Evolutionary conservation across 768 basidiomycete genomes (phyloP).

Genomic region (Trametes punicea): DNA sequence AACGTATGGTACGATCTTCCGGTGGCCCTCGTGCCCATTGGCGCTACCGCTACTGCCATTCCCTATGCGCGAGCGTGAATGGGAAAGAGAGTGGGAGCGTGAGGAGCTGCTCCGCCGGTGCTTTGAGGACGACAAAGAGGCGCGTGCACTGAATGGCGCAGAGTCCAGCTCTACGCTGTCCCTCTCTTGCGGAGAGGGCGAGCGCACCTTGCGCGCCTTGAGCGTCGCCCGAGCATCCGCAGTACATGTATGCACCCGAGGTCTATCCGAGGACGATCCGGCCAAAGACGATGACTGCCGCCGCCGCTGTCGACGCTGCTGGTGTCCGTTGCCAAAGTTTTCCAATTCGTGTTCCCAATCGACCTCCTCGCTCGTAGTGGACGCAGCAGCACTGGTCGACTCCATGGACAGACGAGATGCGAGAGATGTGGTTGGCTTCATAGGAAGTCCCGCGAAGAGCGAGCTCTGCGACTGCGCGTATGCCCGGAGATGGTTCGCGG

Average conservation of each 20-base stretch:
- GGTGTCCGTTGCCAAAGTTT: conserved; percentile 16
- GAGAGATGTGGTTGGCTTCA: conserved; percentile 4
- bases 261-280: too few species aligned
- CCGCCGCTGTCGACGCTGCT: background rate
- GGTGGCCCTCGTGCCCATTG: background rate
- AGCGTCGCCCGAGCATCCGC: background rate
- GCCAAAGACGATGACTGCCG: too few species aligned
- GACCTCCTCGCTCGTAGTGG: conserved; percentile 27
- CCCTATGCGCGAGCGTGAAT: background rate
- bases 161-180: conserved; percentile 17
- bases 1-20: conserved; percentile 1
- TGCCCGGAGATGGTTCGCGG: conserved; percentile 1
- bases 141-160: conserved; percentile 6
- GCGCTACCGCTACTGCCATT: background rate
- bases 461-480: conserved; percentile 15
- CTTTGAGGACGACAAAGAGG: background rate
- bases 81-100: background rate
- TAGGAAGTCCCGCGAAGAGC: conserved; percentile 16
- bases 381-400: conserved; percentile 23
- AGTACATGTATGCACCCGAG: too few species aligned
- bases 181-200: background rate
- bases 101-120: conserved; percentile 6
- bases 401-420: conserved; percentile 26
- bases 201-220: background rate
- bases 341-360: conserved; percentile 30